These are phyloP conservation scores for Durotheca rogersii DNA, from an alignment of 495 filamentous ascomycete species.

Conservation along the genomic window DNA sequence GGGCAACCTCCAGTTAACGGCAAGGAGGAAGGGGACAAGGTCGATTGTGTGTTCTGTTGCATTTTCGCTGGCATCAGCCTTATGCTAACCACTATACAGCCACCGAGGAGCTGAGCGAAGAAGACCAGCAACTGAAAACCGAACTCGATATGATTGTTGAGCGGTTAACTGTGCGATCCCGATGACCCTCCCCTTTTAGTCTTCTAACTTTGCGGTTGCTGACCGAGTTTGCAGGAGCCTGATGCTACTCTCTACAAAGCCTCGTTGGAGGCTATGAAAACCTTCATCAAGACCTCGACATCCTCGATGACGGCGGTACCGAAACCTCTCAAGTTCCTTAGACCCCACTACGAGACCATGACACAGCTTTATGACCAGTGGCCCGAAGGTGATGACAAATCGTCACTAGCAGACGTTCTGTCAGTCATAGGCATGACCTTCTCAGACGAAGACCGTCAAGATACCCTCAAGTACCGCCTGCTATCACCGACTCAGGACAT, in stretches of 20 bases:
- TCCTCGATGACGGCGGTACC: constrained; percentile 99
- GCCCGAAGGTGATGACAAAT: constrained; percentile 79
- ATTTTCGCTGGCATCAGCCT: background rate
- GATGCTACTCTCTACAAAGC: constrained; percentile 87
- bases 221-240: constrained; percentile 61
- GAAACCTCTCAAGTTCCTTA: constrained; percentile 95
- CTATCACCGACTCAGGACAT: constrained; percentile 88
- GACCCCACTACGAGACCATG: constrained; percentile 90
- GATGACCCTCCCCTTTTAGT: constrained; percentile 4
- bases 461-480: constrained; percentile 93
- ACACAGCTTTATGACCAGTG: constrained; percentile 85
- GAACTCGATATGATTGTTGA: constrained; percentile 99
- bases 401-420: constrained; percentile 88
- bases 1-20: constrained; percentile 68
- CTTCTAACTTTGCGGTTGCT: background rate
- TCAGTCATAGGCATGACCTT: constrained; percentile 99
- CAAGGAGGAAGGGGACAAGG: constrained; percentile 68
- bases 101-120: constrained; percentile 89
- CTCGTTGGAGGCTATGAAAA: constrained; percentile 91
- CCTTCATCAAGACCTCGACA: constrained; percentile 96
- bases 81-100: constrained; percentile 33
- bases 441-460: constrained; percentile 91
- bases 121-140: constrained; percentile 96
- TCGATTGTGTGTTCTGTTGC: constrained; percentile 42
- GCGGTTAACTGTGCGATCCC: constrained; percentile 72